Evolutionary conservation across 192 early-diverging fungal species (phyloP).

Genomic region (Obelidium mucronatum): DNA sequence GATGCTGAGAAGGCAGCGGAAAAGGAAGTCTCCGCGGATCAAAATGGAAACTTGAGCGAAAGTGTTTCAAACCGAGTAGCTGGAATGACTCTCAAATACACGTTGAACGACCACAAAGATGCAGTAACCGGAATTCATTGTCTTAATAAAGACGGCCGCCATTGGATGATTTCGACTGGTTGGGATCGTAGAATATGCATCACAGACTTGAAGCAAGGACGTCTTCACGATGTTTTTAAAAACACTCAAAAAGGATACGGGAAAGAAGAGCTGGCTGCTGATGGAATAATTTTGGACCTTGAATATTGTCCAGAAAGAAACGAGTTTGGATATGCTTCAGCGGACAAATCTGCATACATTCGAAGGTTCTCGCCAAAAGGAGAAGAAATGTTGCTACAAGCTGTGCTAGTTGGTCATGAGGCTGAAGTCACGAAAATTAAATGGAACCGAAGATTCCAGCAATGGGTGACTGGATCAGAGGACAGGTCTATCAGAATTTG

Average conservation of each 20-base stretch:
- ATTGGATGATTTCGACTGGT: constrained; percentile 63
- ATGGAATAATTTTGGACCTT: constrained; percentile 62
- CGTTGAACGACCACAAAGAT: constrained; percentile 57
- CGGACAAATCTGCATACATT: constrained; percentile 63
- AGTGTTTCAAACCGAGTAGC: constrained; percentile 62
- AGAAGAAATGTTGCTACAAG: constrained; percentile 58
- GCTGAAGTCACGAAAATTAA: constrained; percentile 67
- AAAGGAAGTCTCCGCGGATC: constrained; percentile 23
- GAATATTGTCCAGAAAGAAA: constrained; percentile 60
- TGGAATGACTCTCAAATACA: constrained; percentile 61
- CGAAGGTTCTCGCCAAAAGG: constrained; percentile 60
- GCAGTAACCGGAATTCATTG: constrained; percentile 59
- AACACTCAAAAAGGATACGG: constrained; percentile 37
- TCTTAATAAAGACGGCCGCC: constrained; percentile 48
- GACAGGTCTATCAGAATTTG: constrained; percentile 66
- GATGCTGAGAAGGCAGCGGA: constrained; percentile 38
- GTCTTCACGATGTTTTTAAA: constrained; percentile 57
- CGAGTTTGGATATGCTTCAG: constrained; percentile 61
- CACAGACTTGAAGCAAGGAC: constrained; percentile 51
- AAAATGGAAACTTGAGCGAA: constrained; percentile 25
- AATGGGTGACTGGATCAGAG: constrained; percentile 70
- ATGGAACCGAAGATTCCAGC: constrained; percentile 51
- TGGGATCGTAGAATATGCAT: constrained; percentile 66
- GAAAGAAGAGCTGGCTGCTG: constrained; percentile 65
- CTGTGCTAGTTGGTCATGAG: constrained; percentile 66